A percentile compares a stretch with the other conserved stretches of the same genome.
These are phyloP conservation scores for Globisporangium viniferum DNA, from an alignment of 352 stramenopile species.

Conservation along the genomic window DNA sequence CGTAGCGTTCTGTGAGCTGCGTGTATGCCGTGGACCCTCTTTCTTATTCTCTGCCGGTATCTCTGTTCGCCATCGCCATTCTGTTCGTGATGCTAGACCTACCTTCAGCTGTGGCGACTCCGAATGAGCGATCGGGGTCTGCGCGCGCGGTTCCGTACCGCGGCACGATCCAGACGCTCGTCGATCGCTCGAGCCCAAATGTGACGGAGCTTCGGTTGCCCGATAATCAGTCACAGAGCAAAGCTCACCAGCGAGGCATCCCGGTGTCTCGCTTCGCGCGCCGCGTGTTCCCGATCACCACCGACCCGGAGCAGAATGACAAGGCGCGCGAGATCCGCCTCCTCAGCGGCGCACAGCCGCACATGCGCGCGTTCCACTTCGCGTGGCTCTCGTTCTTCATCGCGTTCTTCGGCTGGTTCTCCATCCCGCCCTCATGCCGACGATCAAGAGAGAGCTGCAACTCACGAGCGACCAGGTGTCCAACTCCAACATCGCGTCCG, in stretches of 20 bases:
- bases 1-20: neutral
- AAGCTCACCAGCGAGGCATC: neutral
- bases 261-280: neutral
- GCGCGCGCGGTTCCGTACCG: neutral
- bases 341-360: slow-evolving; percentile 60
- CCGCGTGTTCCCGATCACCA: slow-evolving; percentile 13
- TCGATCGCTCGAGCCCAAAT: neutral
- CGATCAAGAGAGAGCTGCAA: slow-evolving; percentile 84
- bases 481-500: slow-evolving; percentile 90
- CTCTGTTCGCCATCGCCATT: neutral
- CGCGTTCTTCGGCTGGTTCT: slow-evolving; percentile 95
- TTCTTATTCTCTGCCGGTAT: neutral
- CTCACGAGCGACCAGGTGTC: slow-evolving; percentile 85
- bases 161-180: slow-evolving; percentile 11
- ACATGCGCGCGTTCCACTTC: slow-evolving; percentile 94
- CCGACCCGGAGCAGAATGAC: slow-evolving; percentile 27
- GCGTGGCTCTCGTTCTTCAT: slow-evolving; percentile 93
- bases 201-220: slow-evolving; percentile 1
- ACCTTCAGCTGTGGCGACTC: neutral
- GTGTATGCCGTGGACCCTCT: neutral
- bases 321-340: slow-evolving; percentile 59
- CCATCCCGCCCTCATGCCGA: slow-evolving; percentile 91
- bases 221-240: neutral
- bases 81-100: slow-evolving; percentile 3
- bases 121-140: neutral